These are phyloP conservation scores for Syzygium aromaticum DNA, from an alignment of 345 rosid species.

Conservation along the genomic window DNA sequence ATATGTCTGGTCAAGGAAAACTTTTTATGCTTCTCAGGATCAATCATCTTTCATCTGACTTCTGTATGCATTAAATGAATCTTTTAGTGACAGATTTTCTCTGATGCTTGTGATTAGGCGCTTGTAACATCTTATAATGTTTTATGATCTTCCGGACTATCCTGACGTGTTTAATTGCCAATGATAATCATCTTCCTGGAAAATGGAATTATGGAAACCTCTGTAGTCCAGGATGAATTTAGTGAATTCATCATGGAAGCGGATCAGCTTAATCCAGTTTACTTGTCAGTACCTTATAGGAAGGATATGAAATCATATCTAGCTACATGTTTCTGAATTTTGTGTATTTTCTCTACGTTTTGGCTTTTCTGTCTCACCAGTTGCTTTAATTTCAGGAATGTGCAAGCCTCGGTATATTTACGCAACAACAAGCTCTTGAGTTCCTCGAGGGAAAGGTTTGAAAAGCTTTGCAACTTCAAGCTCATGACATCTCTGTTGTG, in stretches of 20 bases:
- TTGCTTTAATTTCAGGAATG: constrained; percentile 57
- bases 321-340: background rate
- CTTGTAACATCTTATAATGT: background rate
- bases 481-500: background rate
- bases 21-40: background rate
- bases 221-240: background rate
- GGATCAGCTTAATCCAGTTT: background rate
- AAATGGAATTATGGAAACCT: background rate
- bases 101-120: background rate
- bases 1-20: background rate
- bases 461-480: background rate
- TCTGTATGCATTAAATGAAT: background rate
- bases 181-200: background rate
- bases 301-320: background rate
- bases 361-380: background rate
- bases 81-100: background rate
- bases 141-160: background rate
- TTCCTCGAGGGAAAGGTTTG: constrained; percentile 63
- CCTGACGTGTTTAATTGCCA: background rate
- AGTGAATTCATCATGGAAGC: background rate
- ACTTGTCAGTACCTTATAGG: background rate
- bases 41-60: background rate
- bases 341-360: background rate
- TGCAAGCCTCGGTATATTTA: constrained; percentile 37
- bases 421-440: constrained; percentile 57